phyloP scores from a whole-genome alignment of 768 basidiomycete species.

The Termitomyces sp. region DNA sequence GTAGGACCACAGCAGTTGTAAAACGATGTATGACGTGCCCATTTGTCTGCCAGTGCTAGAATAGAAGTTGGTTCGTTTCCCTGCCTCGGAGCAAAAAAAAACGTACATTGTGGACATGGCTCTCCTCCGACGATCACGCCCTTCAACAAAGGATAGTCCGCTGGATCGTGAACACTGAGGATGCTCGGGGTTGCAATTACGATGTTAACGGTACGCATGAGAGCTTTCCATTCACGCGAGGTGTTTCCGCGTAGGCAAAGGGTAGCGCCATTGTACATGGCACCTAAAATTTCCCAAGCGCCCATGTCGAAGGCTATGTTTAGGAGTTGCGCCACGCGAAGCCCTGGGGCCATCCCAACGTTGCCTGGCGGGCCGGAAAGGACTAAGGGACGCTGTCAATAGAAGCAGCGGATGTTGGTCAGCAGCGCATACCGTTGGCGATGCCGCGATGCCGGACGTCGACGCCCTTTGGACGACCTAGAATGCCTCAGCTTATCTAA shows the following conservation, averaged over 20 bases:
- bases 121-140: constrained; percentile 50
- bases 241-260: constrained; percentile 50
- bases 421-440: constrained; percentile 39
- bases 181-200: constrained; percentile 54
- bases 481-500: constrained; percentile 29
- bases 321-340: constrained; percentile 55
- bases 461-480: constrained; percentile 57
- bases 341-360: constrained; percentile 52
- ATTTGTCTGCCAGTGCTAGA: constrained; percentile 35
- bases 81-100: neutral
- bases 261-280: constrained; percentile 48
- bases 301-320: constrained; percentile 69
- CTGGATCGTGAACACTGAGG: constrained; percentile 43
- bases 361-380: constrained; percentile 47
- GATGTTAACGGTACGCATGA: constrained; percentile 48
- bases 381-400: constrained; percentile 18
- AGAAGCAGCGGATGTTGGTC: neutral
- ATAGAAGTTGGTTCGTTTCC: neutral
- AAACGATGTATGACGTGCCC: constrained; percentile 38
- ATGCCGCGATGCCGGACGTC: constrained; percentile 58
- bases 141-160: constrained; percentile 47
- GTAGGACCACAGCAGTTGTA: constrained; percentile 55
- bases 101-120: constrained; percentile 44
- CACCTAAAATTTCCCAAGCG: constrained; percentile 57
- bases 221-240: constrained; percentile 43